Evolutionary conservation across 441 rosid species (phyloP).

Genomic region (Hura crepitans): DNA sequence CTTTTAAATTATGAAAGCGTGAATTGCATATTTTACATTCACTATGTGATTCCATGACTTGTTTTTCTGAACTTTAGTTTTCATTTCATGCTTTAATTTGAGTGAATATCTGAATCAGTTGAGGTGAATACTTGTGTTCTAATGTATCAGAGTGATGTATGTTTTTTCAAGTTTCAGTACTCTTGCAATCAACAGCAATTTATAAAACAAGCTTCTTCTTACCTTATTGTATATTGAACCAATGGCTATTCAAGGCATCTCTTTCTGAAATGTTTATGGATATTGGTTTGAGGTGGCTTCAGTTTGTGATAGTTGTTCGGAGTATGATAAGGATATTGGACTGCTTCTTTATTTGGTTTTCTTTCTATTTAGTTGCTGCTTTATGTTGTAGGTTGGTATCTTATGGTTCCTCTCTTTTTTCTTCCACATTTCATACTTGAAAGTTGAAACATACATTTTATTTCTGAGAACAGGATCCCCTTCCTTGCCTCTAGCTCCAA

Average conservation of each 20-base stretch:
- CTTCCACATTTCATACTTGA: background rate
- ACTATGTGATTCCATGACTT: background rate
- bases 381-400: background rate
- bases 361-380: background rate
- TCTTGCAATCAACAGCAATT: background rate
- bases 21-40: background rate
- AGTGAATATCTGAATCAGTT: background rate
- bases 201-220: background rate
- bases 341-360: no score
- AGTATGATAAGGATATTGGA: no score
- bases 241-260: background rate
- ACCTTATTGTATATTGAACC: background rate
- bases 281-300: background rate
- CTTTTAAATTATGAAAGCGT: constrained; percentile 8
- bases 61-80: constrained; percentile 1
- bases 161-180: background rate
- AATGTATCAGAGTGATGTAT: background rate
- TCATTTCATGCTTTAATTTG: background rate
- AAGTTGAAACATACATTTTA: background rate
- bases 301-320: no score
- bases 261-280: background rate
- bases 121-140: background rate
- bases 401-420: background rate
- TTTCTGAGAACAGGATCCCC: background rate
- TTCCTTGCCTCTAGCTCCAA: background rate